phyloP scores from a whole-genome alignment of 139 green algal species.

The Dunaliella sp. region DNA sequence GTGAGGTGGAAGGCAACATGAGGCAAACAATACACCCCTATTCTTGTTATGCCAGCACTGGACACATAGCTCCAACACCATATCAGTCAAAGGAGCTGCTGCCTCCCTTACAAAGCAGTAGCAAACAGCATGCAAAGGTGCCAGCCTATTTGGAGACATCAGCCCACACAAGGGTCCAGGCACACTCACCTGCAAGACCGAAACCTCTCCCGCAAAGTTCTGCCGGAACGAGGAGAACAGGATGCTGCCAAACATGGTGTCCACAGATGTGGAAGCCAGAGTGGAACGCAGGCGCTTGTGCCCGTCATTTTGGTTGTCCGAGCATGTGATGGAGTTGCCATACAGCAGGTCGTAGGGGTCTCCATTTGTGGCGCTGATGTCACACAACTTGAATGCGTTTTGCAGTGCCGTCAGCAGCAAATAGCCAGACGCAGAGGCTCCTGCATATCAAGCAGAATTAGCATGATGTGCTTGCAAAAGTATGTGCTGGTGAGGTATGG shows the following conservation, averaged over 20 bases:
- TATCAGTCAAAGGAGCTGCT: too few species aligned
- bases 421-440: conserved; percentile 15
- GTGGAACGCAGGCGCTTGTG: conserved; percentile 16
- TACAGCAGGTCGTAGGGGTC: conserved; percentile 22
- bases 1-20: too few species aligned
- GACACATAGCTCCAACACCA: too few species aligned
- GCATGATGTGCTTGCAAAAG: too few species aligned
- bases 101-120: too few species aligned
- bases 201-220: conserved; percentile 9
- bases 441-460: too few species aligned
- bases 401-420: not conserved
- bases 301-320: conserved; percentile 33
- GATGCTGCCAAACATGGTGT: conserved; percentile 29
- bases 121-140: too few species aligned
- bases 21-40: too few species aligned
- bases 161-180: too few species aligned
- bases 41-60: too few species aligned
- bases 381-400: conserved; percentile 1
- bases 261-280: not conserved
- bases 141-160: too few species aligned
- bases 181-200: conserved; percentile 1
- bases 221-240: conserved; percentile 25
- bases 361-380: conserved; percentile 1
- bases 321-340: conserved; percentile 3
- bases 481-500: too few species aligned